These are phyloP conservation scores for Colletotrichum scovillei DNA, from an alignment of 2,329 filamentous ascomycete genomes.

Conservation along the genomic window DNA sequence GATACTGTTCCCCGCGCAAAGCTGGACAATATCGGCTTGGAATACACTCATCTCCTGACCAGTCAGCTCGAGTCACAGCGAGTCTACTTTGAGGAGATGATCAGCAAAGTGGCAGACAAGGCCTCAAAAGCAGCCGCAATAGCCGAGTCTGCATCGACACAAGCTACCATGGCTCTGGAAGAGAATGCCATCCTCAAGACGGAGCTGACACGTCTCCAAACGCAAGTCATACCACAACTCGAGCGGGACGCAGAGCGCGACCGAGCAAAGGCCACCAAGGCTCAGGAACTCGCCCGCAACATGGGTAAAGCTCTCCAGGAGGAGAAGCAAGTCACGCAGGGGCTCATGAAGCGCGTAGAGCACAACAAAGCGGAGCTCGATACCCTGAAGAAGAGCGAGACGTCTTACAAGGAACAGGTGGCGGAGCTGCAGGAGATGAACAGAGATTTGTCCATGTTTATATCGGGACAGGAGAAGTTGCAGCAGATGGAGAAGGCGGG, in stretches of 20 bases:
- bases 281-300: conserved; percentile 79
- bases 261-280: conserved; percentile 75
- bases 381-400: conserved; percentile 66
- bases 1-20: conserved; percentile 79
- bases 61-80: conserved; percentile 94
- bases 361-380: conserved; percentile 75
- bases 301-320: conserved; percentile 81
- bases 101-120: conserved; percentile 91
- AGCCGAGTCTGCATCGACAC: conserved; percentile 70
- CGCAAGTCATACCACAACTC: conserved; percentile 71
- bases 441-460: conserved; percentile 87
- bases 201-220: conserved; percentile 62
- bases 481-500: conserved; percentile 74
- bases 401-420: conserved; percentile 70
- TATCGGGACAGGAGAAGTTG: conserved; percentile 84
- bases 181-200: conserved; percentile 43
- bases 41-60: conserved; percentile 94
- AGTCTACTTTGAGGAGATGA: conserved; percentile 92
- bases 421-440: conserved; percentile 87
- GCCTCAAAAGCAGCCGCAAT: conserved; percentile 77
- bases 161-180: conserved; percentile 63
- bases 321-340: conserved; percentile 86
- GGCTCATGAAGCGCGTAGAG: conserved; percentile 84
- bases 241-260: conserved; percentile 80
- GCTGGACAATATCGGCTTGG: conserved; percentile 83